A percentile compares a stretch with the other conserved stretches of the same genome.
Evolutionary conservation across 2,329 filamentous ascomycete genomes (phyloP).

Genomic region (Epichloe sibirici): DNA sequence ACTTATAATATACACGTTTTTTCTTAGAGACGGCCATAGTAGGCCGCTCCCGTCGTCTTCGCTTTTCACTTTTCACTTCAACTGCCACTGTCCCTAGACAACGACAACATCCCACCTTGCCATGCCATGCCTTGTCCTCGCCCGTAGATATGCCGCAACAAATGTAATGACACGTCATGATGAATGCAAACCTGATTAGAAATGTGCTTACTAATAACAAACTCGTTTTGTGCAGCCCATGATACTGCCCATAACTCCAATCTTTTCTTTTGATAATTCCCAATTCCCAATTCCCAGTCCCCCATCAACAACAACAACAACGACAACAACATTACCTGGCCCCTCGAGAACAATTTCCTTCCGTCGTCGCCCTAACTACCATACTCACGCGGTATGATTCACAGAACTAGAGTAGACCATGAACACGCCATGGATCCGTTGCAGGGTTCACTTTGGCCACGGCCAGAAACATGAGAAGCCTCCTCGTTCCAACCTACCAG

Average conservation of each 20-base stretch:
- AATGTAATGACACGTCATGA: neutral
- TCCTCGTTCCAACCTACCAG: neutral
- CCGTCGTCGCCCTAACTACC: neutral
- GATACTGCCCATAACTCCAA: conserved; percentile 1
- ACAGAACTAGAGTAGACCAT: neutral
- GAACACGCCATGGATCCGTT: neutral
- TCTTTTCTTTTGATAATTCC: neutral
- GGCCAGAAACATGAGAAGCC: neutral
- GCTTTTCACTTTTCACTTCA: neutral
- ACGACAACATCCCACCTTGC: too few species aligned
- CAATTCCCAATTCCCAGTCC: neutral
- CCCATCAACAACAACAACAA: too few species aligned
- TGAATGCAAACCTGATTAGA: neutral
- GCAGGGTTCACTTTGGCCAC: neutral
- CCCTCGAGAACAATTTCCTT: neutral
- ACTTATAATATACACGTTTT: neutral
- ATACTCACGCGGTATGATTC: neutral
- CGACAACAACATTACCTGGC: too few species aligned
- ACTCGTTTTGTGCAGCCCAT: conserved; percentile 1
- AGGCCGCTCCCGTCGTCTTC: neutral
- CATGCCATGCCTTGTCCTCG: neutral
- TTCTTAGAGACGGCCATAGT: neutral
- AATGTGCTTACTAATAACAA: neutral
- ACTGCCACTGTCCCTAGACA: too few species aligned
- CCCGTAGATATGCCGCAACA: neutral